Evolutionary conservation across 1,284 basidiomycete species (phyloP), one percentile per base, ranked within the genome.

Genomic region (Trichosporon sp.): DNA sequence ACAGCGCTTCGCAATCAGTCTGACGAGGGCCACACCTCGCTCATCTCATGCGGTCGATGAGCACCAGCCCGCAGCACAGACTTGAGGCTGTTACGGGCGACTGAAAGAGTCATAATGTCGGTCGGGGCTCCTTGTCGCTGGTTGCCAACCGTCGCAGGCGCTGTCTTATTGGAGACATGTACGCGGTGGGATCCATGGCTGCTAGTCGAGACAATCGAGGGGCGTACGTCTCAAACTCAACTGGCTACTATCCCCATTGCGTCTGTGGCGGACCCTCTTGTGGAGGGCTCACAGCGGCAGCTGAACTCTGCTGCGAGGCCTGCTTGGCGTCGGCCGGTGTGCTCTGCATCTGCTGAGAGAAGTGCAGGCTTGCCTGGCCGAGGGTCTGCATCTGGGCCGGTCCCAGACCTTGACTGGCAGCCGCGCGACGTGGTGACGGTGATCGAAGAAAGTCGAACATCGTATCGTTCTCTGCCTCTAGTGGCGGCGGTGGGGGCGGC

Each of bases 331-430:
- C 25, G 27, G 49, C 49, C 8, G 49, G 49, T 14, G 49, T 54
- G 49, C 49, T 54, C 49, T 54, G 49, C 49, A 54, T 54, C 49
- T 54, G 49, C 49, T 54, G 49, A 7, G 49, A 54, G 49, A 54
- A 54, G 49, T 54, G 49, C 8, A 54, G 49, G 49, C 49, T 54
- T 8, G 49, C 49, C 49, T 54, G 49, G 14, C 27, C n/a, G 49
- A 29, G 49, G 27, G 25, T 31, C 49, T 54, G 49, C 49, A 54
- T 54, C 49, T 54, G 49, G 27, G 16, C 14, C 14, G 49, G 49
- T 16, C 27, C 25, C 7, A 54, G 49, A 5, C 19, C 49, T 16
- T 54, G 49, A 3, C 21, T 25, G 14, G 13, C 11, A 8, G 49
- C 25, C 27, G 25, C 25, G 16, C 49, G 49, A 7, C 40, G 40